Evolutionary conservation across 441 rosid genomes (phyloP).

Genomic region (Erysimum cheiri): DNA sequence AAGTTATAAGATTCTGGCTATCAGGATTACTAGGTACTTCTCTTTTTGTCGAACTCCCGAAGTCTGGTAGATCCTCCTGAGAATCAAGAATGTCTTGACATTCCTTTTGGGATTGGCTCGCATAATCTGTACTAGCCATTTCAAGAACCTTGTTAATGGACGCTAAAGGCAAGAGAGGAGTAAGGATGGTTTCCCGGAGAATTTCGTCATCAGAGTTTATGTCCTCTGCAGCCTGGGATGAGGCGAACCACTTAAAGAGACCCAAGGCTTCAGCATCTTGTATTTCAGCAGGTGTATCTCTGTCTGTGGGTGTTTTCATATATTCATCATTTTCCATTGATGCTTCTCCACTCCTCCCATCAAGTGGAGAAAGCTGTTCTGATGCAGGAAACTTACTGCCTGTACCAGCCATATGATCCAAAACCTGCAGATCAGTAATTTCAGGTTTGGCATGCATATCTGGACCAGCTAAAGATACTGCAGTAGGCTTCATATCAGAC

Average conservation of each 20-base stretch:
- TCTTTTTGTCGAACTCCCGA: slow-evolving; percentile 55
- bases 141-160: slow-evolving; percentile 77
- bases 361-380: slow-evolving; percentile 41
- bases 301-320: slow-evolving; percentile 32
- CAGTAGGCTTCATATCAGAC: slow-evolving; percentile 45
- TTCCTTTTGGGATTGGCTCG: slow-evolving; percentile 88
- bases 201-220: slow-evolving; percentile 98
- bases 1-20: slow-evolving; percentile 43
- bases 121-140: slow-evolving; percentile 81
- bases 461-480: slow-evolving; percentile 43
- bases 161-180: slow-evolving; percentile 76
- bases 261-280: slow-evolving; percentile 76
- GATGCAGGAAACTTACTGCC: slow-evolving; percentile 45
- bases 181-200: slow-evolving; percentile 77
- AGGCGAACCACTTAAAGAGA: slow-evolving; percentile 92
- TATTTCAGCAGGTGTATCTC: slow-evolving; percentile 38
- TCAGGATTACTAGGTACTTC: slow-evolving; percentile 42
- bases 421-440: slow-evolving; percentile 41
- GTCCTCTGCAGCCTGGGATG: slow-evolving; percentile 92
- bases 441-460: slow-evolving; percentile 49
- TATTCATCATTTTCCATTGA: slow-evolving; percentile 37
- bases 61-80: slow-evolving; percentile 57
- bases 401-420: slow-evolving; percentile 39
- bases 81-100: slow-evolving; percentile 99
- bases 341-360: slow-evolving; percentile 42